phyloP scores from a whole-genome alignment of 129 eudicot genomes.

The Helichrysum umbraculigerum region DNA sequence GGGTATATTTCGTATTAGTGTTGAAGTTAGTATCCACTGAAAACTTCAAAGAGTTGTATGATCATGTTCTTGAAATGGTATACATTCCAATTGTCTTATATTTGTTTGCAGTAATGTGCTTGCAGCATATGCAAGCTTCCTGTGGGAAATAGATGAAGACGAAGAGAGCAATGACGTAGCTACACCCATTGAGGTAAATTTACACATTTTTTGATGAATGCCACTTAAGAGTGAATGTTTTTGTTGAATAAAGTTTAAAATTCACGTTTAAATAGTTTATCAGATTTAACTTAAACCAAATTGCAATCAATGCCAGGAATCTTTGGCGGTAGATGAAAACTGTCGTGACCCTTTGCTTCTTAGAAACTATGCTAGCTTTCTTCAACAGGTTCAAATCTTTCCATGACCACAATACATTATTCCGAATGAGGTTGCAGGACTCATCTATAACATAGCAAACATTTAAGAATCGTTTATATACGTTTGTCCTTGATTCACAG shows the following conservation, averaged over 20 bases:
- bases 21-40: too few relatives aligned
- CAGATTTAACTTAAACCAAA: background rate
- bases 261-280: constrained; percentile 2
- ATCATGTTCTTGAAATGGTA: too few relatives aligned
- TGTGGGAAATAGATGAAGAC: constrained; percentile 73
- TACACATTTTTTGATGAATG: background rate
- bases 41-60: too few relatives aligned
- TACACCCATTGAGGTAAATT: constrained; percentile 35
- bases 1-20: too few relatives aligned
- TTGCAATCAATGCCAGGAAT: constrained; percentile 13
- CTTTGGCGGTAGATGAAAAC: constrained; percentile 40
- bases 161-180: constrained; percentile 42
- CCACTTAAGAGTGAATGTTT: background rate
- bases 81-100: too few relatives aligned
- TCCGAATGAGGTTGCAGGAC: background rate
- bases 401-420: background rate
- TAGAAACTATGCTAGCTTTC: constrained; percentile 57
- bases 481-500: constrained; percentile 1
- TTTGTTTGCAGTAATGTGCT: too few relatives aligned
- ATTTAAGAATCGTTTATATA: background rate
- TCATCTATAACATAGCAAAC: background rate
- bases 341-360: constrained; percentile 48
- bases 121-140: constrained; percentile 86
- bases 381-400: constrained; percentile 51
- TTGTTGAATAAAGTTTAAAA: background rate